Evolutionary conservation across 352 stramenopile species (phyloP), one percentile per base, ranked within the genome.

Genomic region (Globisporangium nagaii): DNA sequence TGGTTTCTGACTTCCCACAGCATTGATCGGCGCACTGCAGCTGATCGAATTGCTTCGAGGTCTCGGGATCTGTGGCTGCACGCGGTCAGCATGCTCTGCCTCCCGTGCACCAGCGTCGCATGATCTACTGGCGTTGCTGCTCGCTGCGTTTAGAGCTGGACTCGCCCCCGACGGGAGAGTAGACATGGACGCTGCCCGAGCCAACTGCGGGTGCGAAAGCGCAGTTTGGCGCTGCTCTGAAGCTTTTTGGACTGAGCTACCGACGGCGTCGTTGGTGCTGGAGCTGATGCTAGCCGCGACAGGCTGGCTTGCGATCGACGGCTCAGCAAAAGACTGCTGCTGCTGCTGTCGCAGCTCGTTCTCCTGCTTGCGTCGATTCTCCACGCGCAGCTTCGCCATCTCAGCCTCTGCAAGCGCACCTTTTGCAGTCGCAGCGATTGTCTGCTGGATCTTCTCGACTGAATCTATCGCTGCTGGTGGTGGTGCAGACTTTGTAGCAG

Each of bases 351-450:
- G 70, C 15, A 59, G 28, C 48, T 88, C 78, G 7, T 64, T 57
- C 31, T 88, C 74, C 48, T 77, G 69, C 52, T 84, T 86, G 15
- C 79, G 68, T 0, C 81, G 68, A 12, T 50, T 73, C 58, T 89
- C 81, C 15, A 91, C 76, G 7, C 81, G 74, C 24, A 70, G 63
- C 52, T 82, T 86, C 8, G 81, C 79, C 44, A 91, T 70, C 56
- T 91, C 76, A 6, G 81, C 81, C 59, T 91, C 81, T 5, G 68
- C 73, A 20, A 82, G 56, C 3, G 81, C 81, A 9, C 79, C 76
- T 53, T 88, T 85, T 17, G 67, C 65, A 11, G 73, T 84, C 4
- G 72, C 59, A 11, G 60, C 64, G 7, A 87, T 62, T 3, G 70
- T 75, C 48, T 73, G 35, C 25, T 81, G 58, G 22, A 59, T 64